Conservation (phyloP, 305 asterid genomes). For the Fraxinus dipetala region DNA sequence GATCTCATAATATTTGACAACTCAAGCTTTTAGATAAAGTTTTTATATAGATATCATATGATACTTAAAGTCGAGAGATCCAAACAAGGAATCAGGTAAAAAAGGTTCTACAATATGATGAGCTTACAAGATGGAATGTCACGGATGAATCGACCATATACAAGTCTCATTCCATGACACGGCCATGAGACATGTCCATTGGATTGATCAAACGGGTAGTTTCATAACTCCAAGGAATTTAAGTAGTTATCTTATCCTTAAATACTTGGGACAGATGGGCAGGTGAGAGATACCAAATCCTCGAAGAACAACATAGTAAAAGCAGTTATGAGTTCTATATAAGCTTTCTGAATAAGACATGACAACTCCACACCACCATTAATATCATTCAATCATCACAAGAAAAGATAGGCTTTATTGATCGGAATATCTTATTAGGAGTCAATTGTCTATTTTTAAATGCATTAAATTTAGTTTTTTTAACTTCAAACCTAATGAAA, state of each 20-base stretch:
- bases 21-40: background rate
- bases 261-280: background rate
- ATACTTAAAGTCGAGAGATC: background rate
- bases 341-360: background rate
- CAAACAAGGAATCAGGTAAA: background rate
- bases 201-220: background rate
- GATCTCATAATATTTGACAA: background rate
- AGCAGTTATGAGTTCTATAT: background rate
- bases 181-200: background rate
- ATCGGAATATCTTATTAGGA: background rate
- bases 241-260: background rate
- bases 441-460: background rate
- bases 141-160: background rate
- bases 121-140: background rate
- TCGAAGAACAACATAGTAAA: background rate
- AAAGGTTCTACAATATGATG: background rate
- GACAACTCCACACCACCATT: background rate
- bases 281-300: background rate
- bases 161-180: background rate
- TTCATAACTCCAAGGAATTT: background rate
- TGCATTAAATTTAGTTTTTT: background rate
- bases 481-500: no score
- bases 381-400: no score
- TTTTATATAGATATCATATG: background rate
- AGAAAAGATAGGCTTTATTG: background rate